phyloP scores from a whole-genome alignment of 208 protist species.

The Trypanosoma caninum region DNA sequence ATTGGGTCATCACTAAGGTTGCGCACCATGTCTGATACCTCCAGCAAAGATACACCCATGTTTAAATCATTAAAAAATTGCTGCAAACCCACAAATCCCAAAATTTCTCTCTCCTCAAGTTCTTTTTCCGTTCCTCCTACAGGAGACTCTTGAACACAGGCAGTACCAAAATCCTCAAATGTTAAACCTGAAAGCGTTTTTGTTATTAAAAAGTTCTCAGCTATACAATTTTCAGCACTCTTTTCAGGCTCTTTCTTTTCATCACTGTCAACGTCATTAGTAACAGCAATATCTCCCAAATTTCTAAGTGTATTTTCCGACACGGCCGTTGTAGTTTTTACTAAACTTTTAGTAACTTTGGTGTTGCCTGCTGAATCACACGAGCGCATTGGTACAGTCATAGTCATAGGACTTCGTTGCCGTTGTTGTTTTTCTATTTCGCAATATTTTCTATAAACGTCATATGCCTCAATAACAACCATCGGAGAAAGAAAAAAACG shows the following conservation, averaged over 20 bases:
- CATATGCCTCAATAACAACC: slow-evolving; percentile 31
- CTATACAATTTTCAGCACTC: no score
- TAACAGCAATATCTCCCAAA: no score
- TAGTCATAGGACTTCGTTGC: background rate
- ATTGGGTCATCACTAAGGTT: slow-evolving; percentile 24
- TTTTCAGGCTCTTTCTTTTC: no score
- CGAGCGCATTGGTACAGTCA: background rate
- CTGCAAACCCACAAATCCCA: slow-evolving; percentile 40
- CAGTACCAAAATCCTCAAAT: no score
- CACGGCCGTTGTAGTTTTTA: no score
- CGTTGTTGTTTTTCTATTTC: slow-evolving; percentile 14
- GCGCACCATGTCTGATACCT: slow-evolving; percentile 50
- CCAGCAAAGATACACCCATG: slow-evolving; percentile 35
- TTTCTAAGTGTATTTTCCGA: no score
- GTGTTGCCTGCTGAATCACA: background rate
- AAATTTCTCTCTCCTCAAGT: slow-evolving; percentile 22
- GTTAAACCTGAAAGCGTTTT: background rate
- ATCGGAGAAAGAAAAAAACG: slow-evolving; percentile 34
- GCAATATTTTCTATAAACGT: slow-evolving; percentile 34
- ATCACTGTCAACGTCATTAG: no score
- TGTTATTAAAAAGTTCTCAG: no score
- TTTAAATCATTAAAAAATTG: slow-evolving; percentile 44
- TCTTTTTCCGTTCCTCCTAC: background rate
- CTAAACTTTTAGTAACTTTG: background rate
- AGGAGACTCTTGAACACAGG: no score